Evolutionary conservation across 176 grass and related monocot genomes (phyloP).

Genomic region (Cocos nucifera): DNA sequence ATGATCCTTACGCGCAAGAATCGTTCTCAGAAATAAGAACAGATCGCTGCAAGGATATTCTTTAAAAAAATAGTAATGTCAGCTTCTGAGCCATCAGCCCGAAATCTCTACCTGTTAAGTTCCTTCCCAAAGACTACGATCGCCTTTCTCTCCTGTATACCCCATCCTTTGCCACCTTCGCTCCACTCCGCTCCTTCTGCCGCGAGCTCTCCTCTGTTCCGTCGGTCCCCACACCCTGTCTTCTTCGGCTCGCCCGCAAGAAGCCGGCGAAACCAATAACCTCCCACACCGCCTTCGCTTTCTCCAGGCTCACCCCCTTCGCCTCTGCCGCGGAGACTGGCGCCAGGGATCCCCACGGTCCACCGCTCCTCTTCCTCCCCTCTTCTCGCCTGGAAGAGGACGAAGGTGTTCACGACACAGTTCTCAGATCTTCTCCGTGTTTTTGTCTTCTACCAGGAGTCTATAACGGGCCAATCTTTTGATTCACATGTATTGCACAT

Average conservation of each 20-base stretch:
- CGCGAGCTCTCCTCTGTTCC: not conserved
- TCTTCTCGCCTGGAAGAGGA: no score
- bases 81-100: not conserved
- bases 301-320: conserved; percentile 32
- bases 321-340: conserved; percentile 26
- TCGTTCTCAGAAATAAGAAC: no score
- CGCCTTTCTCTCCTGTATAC: conserved; percentile 19
- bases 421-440: no score
- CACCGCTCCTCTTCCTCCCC: no score
- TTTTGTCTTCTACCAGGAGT: no score
- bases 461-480: no score
- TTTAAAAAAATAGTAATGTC: no score
- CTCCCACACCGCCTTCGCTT: not conserved
- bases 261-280: conserved; percentile 3
- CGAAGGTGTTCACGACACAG: no score
- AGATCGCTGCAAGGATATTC: not conserved
- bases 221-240: not conserved
- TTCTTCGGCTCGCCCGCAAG: no score
- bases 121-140: conserved; percentile 53
- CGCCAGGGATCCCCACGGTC: conserved; percentile 25
- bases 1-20: no score
- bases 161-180: not conserved
- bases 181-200: not conserved
- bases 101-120: not conserved
- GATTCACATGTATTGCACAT: no score